Conservation (phyloP, 768 basidiomycete genomes). For the Boletus sensibilis region DNA sequence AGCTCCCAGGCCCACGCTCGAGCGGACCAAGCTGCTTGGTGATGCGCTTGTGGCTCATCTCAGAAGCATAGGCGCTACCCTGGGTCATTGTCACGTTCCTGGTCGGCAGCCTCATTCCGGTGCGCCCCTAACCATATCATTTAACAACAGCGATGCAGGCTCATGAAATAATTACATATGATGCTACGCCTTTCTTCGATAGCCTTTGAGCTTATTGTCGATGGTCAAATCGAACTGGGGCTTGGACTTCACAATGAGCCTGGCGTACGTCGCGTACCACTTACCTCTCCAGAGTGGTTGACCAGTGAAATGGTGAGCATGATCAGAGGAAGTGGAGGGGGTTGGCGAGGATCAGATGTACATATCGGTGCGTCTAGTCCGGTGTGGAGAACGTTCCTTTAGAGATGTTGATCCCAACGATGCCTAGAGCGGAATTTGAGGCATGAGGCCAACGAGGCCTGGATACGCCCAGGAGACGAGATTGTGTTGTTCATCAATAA, state of each 20-base stretch:
- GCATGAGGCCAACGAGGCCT: constrained; percentile 2
- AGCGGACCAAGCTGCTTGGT: constrained; percentile 29
- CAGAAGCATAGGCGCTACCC: constrained; percentile 38
- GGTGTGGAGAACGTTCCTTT: not conserved
- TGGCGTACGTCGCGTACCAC: constrained; percentile 27
- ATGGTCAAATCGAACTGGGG: constrained; percentile 40
- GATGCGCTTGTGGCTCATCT: constrained; percentile 32
- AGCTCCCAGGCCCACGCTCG: constrained; percentile 10
- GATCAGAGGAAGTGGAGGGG: constrained; percentile 14
- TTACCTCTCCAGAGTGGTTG: constrained; percentile 27
- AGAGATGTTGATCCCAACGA: not conserved
- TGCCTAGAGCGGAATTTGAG: not conserved
- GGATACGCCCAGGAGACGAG: constrained; percentile 27
- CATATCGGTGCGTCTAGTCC: not conserved
- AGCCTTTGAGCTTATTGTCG: constrained; percentile 5
- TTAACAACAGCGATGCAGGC: not conserved
- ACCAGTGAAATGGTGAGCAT: constrained; percentile 31
- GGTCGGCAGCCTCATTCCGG: constrained; percentile 32
- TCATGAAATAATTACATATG: not conserved
- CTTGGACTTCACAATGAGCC: constrained; percentile 60
- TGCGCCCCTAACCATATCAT: not conserved
- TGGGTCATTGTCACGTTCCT: constrained; percentile 61
- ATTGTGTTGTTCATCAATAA: constrained; percentile 54
- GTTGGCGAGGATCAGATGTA: constrained; percentile 14
- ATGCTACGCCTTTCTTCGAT: not conserved